Evolutionary conservation across 768 basidiomycete species (phyloP).

Genomic region (Boletus edulis): DNA sequence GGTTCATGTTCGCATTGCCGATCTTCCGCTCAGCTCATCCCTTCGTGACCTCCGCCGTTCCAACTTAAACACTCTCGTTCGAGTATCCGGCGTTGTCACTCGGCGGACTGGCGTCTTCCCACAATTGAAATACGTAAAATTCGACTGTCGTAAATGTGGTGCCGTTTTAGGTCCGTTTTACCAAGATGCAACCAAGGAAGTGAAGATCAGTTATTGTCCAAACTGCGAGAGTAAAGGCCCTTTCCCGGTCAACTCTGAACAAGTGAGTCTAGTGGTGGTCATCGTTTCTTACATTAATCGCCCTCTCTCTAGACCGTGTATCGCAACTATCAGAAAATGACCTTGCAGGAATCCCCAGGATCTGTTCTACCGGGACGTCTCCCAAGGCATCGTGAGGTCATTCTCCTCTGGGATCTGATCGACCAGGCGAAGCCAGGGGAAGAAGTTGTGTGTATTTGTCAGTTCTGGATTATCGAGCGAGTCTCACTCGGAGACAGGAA

Average conservation of each 20-base stretch:
- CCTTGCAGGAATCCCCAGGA: slow-evolving; percentile 95
- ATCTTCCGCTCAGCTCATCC: slow-evolving; percentile 86
- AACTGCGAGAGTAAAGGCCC: slow-evolving; percentile 95
- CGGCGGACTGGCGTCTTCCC: slow-evolving; percentile 95
- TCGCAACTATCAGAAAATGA: slow-evolving; percentile 99
- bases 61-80: slow-evolving; percentile 93
- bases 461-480: not conserved
- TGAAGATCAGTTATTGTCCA: slow-evolving; percentile 90
- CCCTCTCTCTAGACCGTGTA: slow-evolving; percentile 77
- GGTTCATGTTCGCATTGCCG: slow-evolving; percentile 94
- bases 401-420: slow-evolving; percentile 96
- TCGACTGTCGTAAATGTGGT: slow-evolving; percentile 94
- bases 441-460: slow-evolving; percentile 71
- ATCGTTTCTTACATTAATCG: not conserved
- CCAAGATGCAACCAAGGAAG: slow-evolving; percentile 93
- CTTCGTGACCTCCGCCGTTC: slow-evolving; percentile 91
- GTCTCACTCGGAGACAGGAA: slow-evolving; percentile 55
- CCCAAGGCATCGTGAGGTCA: slow-evolving; percentile 94
- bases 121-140: slow-evolving; percentile 99
- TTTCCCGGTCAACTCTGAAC: slow-evolving; percentile 94
- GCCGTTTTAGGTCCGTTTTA: slow-evolving; percentile 96
- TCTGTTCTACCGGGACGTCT: slow-evolving; percentile 97
- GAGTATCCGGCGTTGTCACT: slow-evolving; percentile 95
- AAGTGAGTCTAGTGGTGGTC: slow-evolving; percentile 47
- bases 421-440: slow-evolving; percentile 98